Percentiles rank a stretch among this genome's conserved stretches.
phyloP scores from a whole-genome alignment of 2,329 filamentous ascomycete species.

The Claviceps spartinae region DNA sequence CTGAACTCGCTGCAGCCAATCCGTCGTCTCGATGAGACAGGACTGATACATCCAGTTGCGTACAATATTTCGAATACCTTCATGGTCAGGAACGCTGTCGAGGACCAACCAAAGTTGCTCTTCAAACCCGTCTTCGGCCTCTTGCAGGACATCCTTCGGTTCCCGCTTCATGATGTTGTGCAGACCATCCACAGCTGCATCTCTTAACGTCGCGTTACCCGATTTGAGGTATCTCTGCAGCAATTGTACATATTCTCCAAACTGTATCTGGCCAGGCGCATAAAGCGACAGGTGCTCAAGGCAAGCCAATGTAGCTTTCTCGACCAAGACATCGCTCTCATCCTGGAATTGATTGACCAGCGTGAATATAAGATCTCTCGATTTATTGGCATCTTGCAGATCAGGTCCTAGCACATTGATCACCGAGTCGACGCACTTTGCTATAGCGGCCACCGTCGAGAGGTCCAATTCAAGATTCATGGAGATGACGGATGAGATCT shows the following conservation, averaged over 20 bases:
- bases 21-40: slow-evolving; percentile 60
- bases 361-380: slow-evolving; percentile 81
- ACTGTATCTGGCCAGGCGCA: slow-evolving; percentile 75
- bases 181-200: slow-evolving; percentile 74
- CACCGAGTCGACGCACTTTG: slow-evolving; percentile 82
- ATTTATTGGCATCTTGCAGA: slow-evolving; percentile 81
- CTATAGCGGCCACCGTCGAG: slow-evolving; percentile 68
- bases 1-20: slow-evolving; percentile 86
- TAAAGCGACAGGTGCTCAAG: slow-evolving; percentile 87
- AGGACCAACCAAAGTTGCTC: slow-evolving; percentile 86
- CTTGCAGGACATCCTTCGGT: slow-evolving; percentile 65
- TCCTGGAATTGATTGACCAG: slow-evolving; percentile 72
- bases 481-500: slow-evolving; percentile 63
- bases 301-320: slow-evolving; percentile 67
- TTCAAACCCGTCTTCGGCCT: slow-evolving; percentile 67
- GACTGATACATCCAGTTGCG: slow-evolving; percentile 90
- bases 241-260: slow-evolving; percentile 66
- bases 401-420: slow-evolving; percentile 95
- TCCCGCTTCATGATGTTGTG: slow-evolving; percentile 93
- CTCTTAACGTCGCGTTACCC: slow-evolving; percentile 52
- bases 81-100: slow-evolving; percentile 61
- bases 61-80: slow-evolving; percentile 74
- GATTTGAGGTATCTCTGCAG: slow-evolving; percentile 69
- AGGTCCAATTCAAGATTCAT: slow-evolving; percentile 85
- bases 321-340: slow-evolving; percentile 56